Evolutionary conservation across 768 basidiomycete genomes (phyloP).

Genomic region (Termitomyces sp.): DNA sequence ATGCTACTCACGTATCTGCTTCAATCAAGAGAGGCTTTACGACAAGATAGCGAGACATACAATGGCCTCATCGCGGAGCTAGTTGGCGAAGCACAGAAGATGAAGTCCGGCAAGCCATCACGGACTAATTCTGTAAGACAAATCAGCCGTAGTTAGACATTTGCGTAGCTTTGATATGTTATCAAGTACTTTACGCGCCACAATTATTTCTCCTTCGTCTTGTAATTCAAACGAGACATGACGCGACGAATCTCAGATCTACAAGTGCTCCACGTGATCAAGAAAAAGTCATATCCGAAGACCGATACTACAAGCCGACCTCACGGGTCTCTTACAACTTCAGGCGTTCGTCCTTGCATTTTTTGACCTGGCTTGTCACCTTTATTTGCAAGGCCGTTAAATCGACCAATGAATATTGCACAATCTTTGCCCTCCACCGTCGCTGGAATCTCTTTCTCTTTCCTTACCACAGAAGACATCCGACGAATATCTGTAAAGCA

Average conservation of each 20-base stretch:
- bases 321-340: not conserved
- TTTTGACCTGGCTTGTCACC: slow-evolving; percentile 8
- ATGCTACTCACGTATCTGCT: slow-evolving; percentile 73
- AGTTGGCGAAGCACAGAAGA: slow-evolving; percentile 87
- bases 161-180: slow-evolving; percentile 3
- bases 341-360: not conserved
- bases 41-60: slow-evolving; percentile 86
- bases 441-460: slow-evolving; percentile 86
- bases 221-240: no score
- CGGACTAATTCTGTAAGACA: slow-evolving; percentile 34
- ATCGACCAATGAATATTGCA: slow-evolving; percentile 78
- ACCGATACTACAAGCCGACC: slow-evolving; percentile 8
- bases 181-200: not conserved
- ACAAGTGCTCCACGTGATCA: slow-evolving; percentile 16
- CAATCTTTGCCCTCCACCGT: slow-evolving; percentile 84
- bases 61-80: slow-evolving; percentile 89
- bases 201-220: no score
- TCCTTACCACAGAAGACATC: slow-evolving; percentile 83
- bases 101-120: slow-evolving; percentile 60
- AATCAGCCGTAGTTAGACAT: slow-evolving; percentile 33
- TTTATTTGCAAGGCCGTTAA: not conserved
- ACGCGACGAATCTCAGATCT: not conserved
- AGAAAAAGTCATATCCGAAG: slow-evolving; percentile 23
- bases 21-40: slow-evolving; percentile 74
- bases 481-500: slow-evolving; percentile 96